These are phyloP conservation scores for Mortierella sp. DNA, from an alignment of 371 early-diverging fungal genomes.

Conservation along the genomic window DNA sequence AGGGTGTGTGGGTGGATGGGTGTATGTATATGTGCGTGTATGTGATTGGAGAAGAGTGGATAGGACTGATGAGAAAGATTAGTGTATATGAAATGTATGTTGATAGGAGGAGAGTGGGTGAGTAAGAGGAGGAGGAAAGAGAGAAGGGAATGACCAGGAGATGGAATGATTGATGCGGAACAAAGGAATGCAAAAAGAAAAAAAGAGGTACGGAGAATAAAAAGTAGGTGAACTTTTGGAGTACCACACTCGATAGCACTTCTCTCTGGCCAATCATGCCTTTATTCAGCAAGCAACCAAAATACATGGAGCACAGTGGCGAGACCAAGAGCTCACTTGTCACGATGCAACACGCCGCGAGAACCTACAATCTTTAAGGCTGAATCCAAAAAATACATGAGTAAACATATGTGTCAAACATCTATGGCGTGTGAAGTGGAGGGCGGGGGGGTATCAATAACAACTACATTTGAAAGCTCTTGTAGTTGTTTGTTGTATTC, in stretches of 20 bases:
- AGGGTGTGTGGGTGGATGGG: not conserved
- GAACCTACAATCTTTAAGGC: no score
- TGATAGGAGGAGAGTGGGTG: no score
- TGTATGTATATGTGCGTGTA: not conserved
- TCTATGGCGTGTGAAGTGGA: slow-evolving; percentile 4
- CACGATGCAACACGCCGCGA: not conserved
- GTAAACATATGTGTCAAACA: not conserved
- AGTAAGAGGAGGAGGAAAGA: not conserved
- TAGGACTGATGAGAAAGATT: not conserved
- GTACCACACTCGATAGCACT: not conserved
- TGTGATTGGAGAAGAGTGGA: not conserved
- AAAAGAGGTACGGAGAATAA: slow-evolving; percentile 1
- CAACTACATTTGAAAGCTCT: slow-evolving; percentile 1
- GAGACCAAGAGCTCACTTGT: not conserved
- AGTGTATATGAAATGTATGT: not conserved
- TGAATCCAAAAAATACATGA: no score
- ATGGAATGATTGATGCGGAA: not conserved
- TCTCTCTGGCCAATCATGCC: not conserved
- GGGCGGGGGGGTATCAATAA: not conserved
- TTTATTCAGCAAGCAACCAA: not conserved
- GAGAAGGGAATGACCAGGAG: slow-evolving; percentile 5
- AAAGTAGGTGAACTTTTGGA: not conserved
- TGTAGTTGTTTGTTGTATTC: not conserved
- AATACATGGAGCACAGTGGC: not conserved
- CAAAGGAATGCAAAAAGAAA: slow-evolving; percentile 1